Evolutionary conservation across 2,329 filamentous ascomycete species (phyloP).

Genomic region (Arthrobotrys conoides): DNA sequence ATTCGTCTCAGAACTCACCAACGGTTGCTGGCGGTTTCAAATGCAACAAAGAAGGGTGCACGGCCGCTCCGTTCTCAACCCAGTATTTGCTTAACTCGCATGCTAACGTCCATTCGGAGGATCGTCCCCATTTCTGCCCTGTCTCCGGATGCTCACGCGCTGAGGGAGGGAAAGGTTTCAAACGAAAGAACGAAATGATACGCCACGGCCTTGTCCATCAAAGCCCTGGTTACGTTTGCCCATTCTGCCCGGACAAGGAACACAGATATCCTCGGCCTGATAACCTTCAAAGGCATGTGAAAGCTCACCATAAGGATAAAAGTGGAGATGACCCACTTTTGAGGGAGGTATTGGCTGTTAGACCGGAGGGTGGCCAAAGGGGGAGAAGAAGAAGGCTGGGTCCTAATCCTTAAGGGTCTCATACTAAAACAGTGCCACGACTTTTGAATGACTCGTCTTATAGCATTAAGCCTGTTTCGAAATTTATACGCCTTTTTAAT

Average conservation of each 20-base stretch:
- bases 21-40: slow-evolving; percentile 62
- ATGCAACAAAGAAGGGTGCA: slow-evolving; percentile 73
- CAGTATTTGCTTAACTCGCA: slow-evolving; percentile 83
- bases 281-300: slow-evolving; percentile 94
- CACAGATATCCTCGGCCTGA: slow-evolving; percentile 96
- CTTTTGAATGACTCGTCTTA: slow-evolving; percentile 26
- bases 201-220: slow-evolving; percentile 88
- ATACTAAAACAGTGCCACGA: slow-evolving; percentile 15
- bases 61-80: slow-evolving; percentile 81
- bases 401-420: slow-evolving; percentile 36
- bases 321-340: slow-evolving; percentile 87
- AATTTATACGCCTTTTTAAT: slow-evolving; percentile 38
- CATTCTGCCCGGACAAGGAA: slow-evolving; percentile 93
- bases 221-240: slow-evolving; percentile 94
- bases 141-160: slow-evolving; percentile 75
- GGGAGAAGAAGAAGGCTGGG: slow-evolving; percentile 75
- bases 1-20: slow-evolving; percentile 52
- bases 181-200: slow-evolving; percentile 81
- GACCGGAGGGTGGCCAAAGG: slow-evolving; percentile 85
- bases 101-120: slow-evolving; percentile 78
- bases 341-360: slow-evolving; percentile 85
- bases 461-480: slow-evolving; percentile 32
- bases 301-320: slow-evolving; percentile 91
- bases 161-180: slow-evolving; percentile 78
- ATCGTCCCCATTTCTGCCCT: slow-evolving; percentile 76